These are phyloP conservation scores for Mycena floridula DNA, from an alignment of 768 basidiomycete genomes.

Conservation along the genomic window DNA sequence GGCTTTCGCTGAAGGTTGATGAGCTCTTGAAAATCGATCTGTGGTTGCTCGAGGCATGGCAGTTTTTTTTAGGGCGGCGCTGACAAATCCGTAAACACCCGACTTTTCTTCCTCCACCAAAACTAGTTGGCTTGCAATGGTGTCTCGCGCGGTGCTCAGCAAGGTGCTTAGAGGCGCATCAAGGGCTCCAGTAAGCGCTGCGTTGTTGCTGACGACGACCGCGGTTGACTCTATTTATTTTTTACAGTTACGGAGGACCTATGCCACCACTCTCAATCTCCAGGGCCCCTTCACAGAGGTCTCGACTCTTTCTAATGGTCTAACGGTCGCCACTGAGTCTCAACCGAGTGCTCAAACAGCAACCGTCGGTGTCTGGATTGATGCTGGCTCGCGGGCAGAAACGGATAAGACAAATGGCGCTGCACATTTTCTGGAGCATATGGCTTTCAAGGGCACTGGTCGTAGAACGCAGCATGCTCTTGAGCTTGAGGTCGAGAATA, in stretches of 20 bases:
- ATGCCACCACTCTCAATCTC: constrained; percentile 66
- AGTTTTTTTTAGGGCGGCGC: too few species aligned
- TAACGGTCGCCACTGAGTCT: constrained; percentile 91
- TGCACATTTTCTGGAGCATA: constrained; percentile 98
- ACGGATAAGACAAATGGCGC: constrained; percentile 92
- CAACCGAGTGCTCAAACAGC: constrained; percentile 91
- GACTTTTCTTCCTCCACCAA: background rate
- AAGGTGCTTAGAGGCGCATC: constrained; percentile 35
- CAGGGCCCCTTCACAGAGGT: constrained; percentile 80
- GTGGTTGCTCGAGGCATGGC: constrained; percentile 77
- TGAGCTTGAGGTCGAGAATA: constrained; percentile 96
- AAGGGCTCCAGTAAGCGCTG: constrained; percentile 29
- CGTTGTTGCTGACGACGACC: constrained; percentile 5
- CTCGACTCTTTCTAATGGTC: constrained; percentile 88
- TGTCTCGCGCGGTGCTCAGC: constrained; percentile 27
- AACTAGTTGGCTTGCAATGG: background rate
- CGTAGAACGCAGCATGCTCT: constrained; percentile 83
- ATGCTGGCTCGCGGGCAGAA: constrained; percentile 96
- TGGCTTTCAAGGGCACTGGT: constrained; percentile 96
- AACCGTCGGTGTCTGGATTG: constrained; percentile 99
- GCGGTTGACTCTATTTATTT: background rate
- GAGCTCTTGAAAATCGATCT: constrained; percentile 64
- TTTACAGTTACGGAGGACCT: constrained; percentile 54
- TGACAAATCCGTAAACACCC: background rate
- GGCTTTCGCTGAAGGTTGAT: constrained; percentile 55